A percentile compares a stretch with the other conserved stretches of the same genome.
Evolutionary conservation across 164 flowering plant genomes (phyloP).

Genomic region (Piper betle): DNA sequence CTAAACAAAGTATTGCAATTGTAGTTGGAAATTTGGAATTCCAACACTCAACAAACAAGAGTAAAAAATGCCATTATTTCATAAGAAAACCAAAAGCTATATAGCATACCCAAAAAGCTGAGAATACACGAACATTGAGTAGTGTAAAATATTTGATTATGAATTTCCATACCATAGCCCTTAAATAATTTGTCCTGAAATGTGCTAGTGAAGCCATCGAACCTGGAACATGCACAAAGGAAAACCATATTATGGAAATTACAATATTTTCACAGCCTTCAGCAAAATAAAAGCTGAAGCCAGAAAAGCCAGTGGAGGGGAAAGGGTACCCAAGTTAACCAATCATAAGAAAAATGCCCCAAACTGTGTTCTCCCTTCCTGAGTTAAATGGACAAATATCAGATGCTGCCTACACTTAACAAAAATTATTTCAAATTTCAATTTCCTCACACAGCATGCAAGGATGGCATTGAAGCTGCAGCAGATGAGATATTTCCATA

Average conservation of each 20-base stretch:
- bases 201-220: slow-evolving; percentile 97
- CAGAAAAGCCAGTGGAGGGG: background rate
- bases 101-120: too few species aligned
- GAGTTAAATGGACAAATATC: slow-evolving; percentile 59
- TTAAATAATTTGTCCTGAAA: slow-evolving; percentile 92
- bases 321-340: slow-evolving; percentile 62
- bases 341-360: slow-evolving; percentile 85
- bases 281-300: background rate
- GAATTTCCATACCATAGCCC: slow-evolving; percentile 95
- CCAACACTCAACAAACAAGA: too few species aligned
- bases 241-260: too few species aligned
- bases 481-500: background rate
- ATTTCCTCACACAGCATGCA: background rate
- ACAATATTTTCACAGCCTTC: background rate
- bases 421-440: background rate
- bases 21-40: too few species aligned
- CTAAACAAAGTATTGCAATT: too few species aligned
- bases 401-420: slow-evolving; percentile 42
- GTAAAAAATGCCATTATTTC: too few species aligned
- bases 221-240: slow-evolving; percentile 25
- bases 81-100: too few species aligned
- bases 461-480: background rate
- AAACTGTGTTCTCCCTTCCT: slow-evolving; percentile 84
- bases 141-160: slow-evolving; percentile 97
- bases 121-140: too few species aligned